These are phyloP conservation scores for Penicillium oxalicum DNA, from an alignment of 2,329 filamentous ascomycete species.

Conservation along the genomic window DNA sequence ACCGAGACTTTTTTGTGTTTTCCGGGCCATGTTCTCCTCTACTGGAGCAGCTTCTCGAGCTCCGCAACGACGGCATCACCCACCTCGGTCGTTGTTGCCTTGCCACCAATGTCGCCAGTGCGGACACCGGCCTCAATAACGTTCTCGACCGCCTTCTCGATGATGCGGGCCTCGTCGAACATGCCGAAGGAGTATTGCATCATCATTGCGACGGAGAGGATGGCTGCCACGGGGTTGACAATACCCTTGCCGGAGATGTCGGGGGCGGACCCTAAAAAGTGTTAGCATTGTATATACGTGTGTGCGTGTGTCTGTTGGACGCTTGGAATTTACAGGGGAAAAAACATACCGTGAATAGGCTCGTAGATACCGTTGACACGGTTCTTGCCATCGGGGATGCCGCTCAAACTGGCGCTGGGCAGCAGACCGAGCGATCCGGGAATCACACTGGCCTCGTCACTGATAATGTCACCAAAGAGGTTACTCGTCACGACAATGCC, in stretches of 20 bases:
- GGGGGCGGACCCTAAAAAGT: conserved; percentile 65
- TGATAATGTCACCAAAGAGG: conserved; percentile 92
- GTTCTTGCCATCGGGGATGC: conserved; percentile 76
- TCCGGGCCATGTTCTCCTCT: conserved; percentile 9
- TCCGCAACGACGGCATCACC: conserved; percentile 76
- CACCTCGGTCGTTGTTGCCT: conserved; percentile 65
- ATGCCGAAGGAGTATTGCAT: conserved; percentile 84
- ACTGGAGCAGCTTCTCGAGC: conserved; percentile 62
- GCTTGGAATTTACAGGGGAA: too few species aligned
- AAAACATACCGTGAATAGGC: conserved; percentile 76
- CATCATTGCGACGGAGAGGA: conserved; percentile 93
- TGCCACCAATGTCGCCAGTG: conserved; percentile 82
- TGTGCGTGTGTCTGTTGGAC: too few species aligned
- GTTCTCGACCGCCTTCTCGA: conserved; percentile 29
- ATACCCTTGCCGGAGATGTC: conserved; percentile 90
- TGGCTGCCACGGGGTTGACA: conserved; percentile 86
- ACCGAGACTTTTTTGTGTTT: neutral
- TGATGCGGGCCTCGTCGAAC: conserved; percentile 58
- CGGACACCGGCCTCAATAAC: conserved; percentile 72
- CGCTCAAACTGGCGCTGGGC: conserved; percentile 79
- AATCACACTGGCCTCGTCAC: conserved; percentile 90
- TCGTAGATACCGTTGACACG: conserved; percentile 94
- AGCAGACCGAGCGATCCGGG: conserved; percentile 83
- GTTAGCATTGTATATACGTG: conserved; percentile 1
- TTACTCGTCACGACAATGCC: conserved; percentile 91